These are phyloP conservation scores for Wallacemonas sp. DNA, from an alignment of 208 protist genomes.

Conservation along the genomic window DNA sequence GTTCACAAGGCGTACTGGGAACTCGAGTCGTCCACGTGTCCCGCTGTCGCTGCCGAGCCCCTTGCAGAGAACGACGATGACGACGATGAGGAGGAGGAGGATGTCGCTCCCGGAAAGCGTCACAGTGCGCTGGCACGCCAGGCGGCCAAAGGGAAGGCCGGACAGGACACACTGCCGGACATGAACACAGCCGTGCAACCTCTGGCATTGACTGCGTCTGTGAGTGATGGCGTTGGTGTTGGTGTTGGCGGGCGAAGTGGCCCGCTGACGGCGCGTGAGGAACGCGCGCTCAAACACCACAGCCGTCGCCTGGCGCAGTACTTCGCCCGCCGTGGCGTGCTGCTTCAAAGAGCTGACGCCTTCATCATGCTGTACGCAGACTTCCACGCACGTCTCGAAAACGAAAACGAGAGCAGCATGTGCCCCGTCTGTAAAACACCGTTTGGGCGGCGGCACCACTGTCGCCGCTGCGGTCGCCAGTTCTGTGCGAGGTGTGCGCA, in stretches of 20 bases:
- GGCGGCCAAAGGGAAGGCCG: no score
- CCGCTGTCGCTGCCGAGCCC: not conserved
- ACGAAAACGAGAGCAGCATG: conserved; percentile 35
- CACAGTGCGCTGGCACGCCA: no score
- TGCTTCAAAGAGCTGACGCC: conserved; percentile 35
- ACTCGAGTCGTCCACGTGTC: not conserved
- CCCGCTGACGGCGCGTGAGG: conserved; percentile 19
- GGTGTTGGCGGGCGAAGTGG: no score
- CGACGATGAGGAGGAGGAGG: not conserved
- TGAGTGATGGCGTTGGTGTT: no score
- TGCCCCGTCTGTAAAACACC: conserved; percentile 50
- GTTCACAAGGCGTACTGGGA: no score
- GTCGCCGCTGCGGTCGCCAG: conserved; percentile 67
- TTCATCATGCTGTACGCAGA: conserved; percentile 36
- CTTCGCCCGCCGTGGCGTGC: conserved; percentile 28
- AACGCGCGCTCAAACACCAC: conserved; percentile 18
- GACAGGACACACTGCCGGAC: no score
- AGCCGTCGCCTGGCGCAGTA: conserved; percentile 26
- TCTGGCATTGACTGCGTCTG: not conserved
- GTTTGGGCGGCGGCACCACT: conserved; percentile 69
- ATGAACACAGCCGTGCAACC: not conserved
- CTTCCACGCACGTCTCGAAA: conserved; percentile 47
- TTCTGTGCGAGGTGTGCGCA: conserved; percentile 65
- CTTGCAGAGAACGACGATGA: not conserved
- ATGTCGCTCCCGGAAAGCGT: no score